Evolutionary conservation across 73 alveolate genomes (phyloP), one percentile per base, ranked within the genome.

Genomic region (Paraurostyla sp.): DNA sequence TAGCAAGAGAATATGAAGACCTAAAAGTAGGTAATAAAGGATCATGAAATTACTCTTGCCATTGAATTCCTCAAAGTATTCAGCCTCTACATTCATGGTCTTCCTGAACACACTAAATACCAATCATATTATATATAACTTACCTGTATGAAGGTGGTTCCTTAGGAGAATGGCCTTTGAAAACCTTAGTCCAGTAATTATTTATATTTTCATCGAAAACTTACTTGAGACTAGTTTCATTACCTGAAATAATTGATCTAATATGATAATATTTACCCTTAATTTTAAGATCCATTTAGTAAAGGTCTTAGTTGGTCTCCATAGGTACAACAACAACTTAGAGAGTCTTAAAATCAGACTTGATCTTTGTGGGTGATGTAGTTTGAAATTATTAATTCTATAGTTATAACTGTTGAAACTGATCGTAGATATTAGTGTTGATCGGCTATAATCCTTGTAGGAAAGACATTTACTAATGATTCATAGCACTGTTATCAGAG

Each of bases 91-190:
- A 43, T 69, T 69, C 84, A 69, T 69, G 6, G 84, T 33, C 25
- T 69, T 69, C 7, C 84, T 27, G 23, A 69, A 69, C 2, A 69
- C 84, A 42, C 84, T 69, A 69, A 2, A 69, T 38, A 36, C 3
- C 2, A 41, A 36, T 7, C 57, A 15, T 25, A 38, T 69, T 11
- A 35, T 11, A 36, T 15, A 4, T 11, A 11, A 13, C 42, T 41
- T 69, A 69, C 83, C 81, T 89, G 52, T 89, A 89, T 0, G 87
- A 75, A 6, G 95, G 95, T 18, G 95, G 95, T 76, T 89, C 95
- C 33, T 83, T 63, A 30, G 95, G 95, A 0, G 95, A 80, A 56
- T 89, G 84, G 29, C 92, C 92, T 27, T 71, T 58, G 48, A 89
- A 89, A 16, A 89, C 88, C 60, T 82, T 81, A n/a, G 69, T 62